Base-by-base conservation (phyloP, 2,329 filamentous ascomycete species). In the Amauroascus niger region DNA sequence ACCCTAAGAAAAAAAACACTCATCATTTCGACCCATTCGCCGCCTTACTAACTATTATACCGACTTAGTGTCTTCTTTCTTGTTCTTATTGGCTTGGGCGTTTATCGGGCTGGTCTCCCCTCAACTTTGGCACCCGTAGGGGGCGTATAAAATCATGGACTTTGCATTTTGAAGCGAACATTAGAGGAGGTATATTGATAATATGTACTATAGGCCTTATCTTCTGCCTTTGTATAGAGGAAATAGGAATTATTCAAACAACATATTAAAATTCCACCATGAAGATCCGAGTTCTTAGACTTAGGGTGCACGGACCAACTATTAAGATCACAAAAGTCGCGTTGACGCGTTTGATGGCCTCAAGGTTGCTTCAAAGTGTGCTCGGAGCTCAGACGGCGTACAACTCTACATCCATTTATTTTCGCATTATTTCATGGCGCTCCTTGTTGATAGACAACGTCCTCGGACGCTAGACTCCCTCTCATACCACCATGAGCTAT, bases 401-500 rank as follows among this genome's bases (percentile, higher is more conserved):
- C 16, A 14, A 13, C 43, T 50, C 9, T 6, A 26, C 35, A 5
- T 35, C 16, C 2, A 39, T 35, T 22, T 7, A 16, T 22, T 14
- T n/a, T 6, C 13, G 7, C 9, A 30, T 18, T 28, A 46, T 35
- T 39, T 39, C 26, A 84, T 84, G 81, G 79, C 81, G 55, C 72
- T 84, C 11, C 72, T 84, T 35, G 81, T 84, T 43, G 81, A 84
- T 62, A 83, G 81, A 63, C 74, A 83, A 58, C 77, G 81, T 13
- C 74, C 74, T 33, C 68, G 72, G 20, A 70, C 71, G 22, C 69
- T 77, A 6, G 73, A 76, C 58, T 60, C 78, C 39, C 79, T 96
- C 56, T 88, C 86, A 62, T 98, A 97, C 65, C 93, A 98, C 63
- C 72, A 82, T 53, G 88, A 95, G 58, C 81, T 98, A 43, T 96